Evolutionary conservation across 805 yeast species (phyloP).

Genomic region (Pichia deserticola): DNA sequence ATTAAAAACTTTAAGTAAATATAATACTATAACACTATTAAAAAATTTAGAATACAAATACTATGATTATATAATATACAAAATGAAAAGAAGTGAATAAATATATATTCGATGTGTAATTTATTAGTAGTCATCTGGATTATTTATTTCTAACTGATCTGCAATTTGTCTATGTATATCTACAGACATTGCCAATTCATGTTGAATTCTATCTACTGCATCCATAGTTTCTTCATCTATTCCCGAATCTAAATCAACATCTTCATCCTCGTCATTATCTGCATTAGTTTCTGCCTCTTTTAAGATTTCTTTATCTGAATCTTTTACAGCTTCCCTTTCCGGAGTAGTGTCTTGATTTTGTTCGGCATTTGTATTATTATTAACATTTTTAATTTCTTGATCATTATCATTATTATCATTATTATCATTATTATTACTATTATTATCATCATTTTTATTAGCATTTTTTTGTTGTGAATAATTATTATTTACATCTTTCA

Average conservation of each 20-base stretch:
- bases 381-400: too few species aligned
- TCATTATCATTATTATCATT: not conserved
- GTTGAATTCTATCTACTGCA: constrained; percentile 7
- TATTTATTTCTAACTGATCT: constrained; percentile 5
- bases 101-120: too few species aligned
- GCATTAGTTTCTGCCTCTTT: not conserved
- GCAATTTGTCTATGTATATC: constrained; percentile 10
- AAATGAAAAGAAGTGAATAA: too few species aligned
- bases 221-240: constrained; percentile 7
- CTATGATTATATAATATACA: too few species aligned
- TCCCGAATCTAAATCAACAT: constrained; percentile 6
- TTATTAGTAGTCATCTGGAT: not conserved
- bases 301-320: too few species aligned
- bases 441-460: not conserved
- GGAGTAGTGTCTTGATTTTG: too few species aligned
- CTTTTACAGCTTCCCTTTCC: too few species aligned
- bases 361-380: too few species aligned
- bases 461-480: too few species aligned
- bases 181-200: constrained; percentile 5
- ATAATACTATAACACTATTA: not conserved
- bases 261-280: constrained; percentile 5
- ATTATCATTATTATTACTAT: not conserved
- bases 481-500: too few species aligned
- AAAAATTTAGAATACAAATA: not conserved
- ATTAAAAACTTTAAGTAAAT: too few species aligned